Conservation (phyloP, 495 filamentous ascomycete genomes). For the Penicillium odoratum region DNA sequence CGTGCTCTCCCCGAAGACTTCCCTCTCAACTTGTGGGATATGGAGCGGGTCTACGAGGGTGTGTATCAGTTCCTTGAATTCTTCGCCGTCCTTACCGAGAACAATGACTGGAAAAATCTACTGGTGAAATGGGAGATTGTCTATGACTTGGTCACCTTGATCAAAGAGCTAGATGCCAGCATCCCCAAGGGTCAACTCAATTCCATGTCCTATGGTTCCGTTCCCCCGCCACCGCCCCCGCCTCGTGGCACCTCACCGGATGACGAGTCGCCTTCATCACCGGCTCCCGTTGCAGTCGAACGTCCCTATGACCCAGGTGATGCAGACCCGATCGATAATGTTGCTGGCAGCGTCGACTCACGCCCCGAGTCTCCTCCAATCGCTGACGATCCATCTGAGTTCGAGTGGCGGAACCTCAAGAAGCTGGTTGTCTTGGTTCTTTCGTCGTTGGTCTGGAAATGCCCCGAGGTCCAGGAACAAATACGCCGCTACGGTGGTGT, state of each 20-base stretch:
- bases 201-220: conserved; percentile 38
- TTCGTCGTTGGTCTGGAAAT: conserved; percentile 79
- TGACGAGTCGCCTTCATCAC: conserved; percentile 27
- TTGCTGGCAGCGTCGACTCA: conserved; percentile 41
- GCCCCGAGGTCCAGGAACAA: conserved; percentile 76
- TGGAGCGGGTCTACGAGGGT: conserved; percentile 88
- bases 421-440: conserved; percentile 87
- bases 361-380: conserved; percentile 61
- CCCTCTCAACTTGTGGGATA: conserved; percentile 93
- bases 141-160: conserved; percentile 78
- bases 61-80: conserved; percentile 92
- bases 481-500: conserved; percentile 80
- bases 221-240: conserved; percentile 27
- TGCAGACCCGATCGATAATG: conserved; percentile 43
- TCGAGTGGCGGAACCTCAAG: conserved; percentile 92
- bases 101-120: conserved; percentile 63
- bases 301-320: conserved; percentile 57
- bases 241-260: conserved; percentile 31
- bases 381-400: conserved; percentile 79
- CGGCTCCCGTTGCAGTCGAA: conserved; percentile 54
- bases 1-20: conserved; percentile 73
- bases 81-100: conserved; percentile 86
- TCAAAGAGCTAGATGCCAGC: conserved; percentile 81
- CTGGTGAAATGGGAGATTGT: conserved; percentile 86
- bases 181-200: conserved; percentile 71